Base-by-base conservation (phyloP, 495 filamentous ascomycete genomes). In the Haplographium delicatum region DNA sequence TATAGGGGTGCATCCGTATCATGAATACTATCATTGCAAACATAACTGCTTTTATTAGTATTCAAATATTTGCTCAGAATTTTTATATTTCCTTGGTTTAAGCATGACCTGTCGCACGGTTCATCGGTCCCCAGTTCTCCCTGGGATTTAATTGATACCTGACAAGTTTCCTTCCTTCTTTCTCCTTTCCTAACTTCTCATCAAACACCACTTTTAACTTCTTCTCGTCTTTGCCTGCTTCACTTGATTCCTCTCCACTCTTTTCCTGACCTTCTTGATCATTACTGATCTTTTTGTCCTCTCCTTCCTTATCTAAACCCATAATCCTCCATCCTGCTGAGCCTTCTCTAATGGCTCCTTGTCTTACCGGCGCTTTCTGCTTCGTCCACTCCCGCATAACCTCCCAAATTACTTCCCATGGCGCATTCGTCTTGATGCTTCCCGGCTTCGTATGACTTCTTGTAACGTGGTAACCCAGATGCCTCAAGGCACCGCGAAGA, bases 71-170 rank as follows among this genome's bases (percentile, higher is more conserved):
- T n/a, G n/a, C n/a, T n/a, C n/a, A n/a, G n/a, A 18, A 7, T 1
- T 4, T 39, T 43, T 7, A 38, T 43, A 13, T 8, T 15, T 25
- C 26, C 7, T 13, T 24, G 25, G 5, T n/a, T 37, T 49, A 44
- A 4, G 44, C 39, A 13, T 42, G 9, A 5, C 70, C 77, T 51
- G 76, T 85, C 9, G 91, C 91, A 40, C 81, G 75, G 57, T 72
- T 83, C 81, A 96, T 82, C 0, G 93, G 93, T 0, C 93, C 93
- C 93, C 93, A 98, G 61, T 97, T 91, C 37, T 85, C 81, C 28
- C 82, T 71, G 11, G 93, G 93, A 62, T 97, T 96, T 23, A 79
- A 61, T 70, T 94, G 94, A 65, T 95, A 98, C 38, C 91, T 72
- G 28, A 91, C 78, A 16, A 89, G 68, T 39, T 82, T 83, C 50